These are phyloP conservation scores for Nothopassalora personata DNA, from an alignment of 2,329 filamentous ascomycete genomes.

Conservation along the genomic window DNA sequence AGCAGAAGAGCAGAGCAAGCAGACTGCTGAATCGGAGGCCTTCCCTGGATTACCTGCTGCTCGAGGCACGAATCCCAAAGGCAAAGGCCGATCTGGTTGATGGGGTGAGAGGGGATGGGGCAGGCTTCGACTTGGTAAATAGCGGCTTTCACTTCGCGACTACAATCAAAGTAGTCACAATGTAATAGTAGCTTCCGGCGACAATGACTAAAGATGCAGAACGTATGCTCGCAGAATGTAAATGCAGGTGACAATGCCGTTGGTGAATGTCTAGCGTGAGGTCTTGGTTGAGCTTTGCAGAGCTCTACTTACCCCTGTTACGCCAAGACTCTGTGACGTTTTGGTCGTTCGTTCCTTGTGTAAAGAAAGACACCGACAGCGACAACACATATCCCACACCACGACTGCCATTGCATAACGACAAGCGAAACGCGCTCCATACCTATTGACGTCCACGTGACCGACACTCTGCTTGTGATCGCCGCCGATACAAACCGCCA, in stretches of 20 bases:
- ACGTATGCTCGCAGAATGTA: background rate
- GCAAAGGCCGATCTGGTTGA: constrained; percentile 23
- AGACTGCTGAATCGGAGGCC: constrained; percentile 12
- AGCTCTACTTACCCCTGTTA: background rate
- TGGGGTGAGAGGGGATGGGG: background rate
- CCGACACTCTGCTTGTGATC: background rate
- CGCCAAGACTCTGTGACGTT: background rate
- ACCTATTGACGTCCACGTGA: background rate
- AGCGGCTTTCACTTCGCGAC: background rate
- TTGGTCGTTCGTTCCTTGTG: background rate
- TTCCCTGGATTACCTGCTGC: constrained; percentile 28
- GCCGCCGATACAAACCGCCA: background rate
- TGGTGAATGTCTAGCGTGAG: constrained; percentile 1
- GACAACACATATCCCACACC: background rate
- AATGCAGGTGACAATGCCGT: background rate
- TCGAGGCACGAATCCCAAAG: constrained; percentile 20
- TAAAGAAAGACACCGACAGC: background rate
- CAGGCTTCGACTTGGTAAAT: background rate
- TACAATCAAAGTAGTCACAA: background rate
- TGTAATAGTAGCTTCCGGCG: background rate
- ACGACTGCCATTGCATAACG: background rate
- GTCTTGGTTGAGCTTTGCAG: background rate
- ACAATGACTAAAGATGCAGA: background rate
- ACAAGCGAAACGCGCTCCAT: background rate
- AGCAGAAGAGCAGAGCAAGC: constrained; percentile 50